Evolutionary conservation across 352 stramenopile genomes (phyloP), one percentile per base, ranked within the genome.

Genomic region (Globisporangium iwayamae): DNA sequence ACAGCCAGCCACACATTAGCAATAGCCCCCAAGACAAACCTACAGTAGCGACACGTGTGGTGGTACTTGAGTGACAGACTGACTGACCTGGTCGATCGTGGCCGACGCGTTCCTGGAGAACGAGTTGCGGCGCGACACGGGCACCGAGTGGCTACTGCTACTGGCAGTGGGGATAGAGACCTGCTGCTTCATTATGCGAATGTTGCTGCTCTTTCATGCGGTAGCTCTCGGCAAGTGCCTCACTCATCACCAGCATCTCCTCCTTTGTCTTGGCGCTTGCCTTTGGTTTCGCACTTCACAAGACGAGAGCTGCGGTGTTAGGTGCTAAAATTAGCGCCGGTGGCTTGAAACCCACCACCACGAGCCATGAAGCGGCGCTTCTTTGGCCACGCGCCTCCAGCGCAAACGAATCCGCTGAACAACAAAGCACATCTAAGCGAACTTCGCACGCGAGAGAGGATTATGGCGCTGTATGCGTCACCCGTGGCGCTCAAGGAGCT

Each of bases 51-150:
- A 18, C 7, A 14, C 4, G 36, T 14, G 36, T 41, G 9, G 32
- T 22, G 41, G 34, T 5, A 2, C 46, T 7, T 30, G 45, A 32
- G 41, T 20, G 3, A 55, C 1, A 28, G 38, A 22, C n/a, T n/a
- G 5, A 7, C 51, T n/a, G 60, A 78, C 73, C 70, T 78, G 67
- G 18, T 68, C 65, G 48, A 80, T 78, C 14, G 65, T 57, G 11
- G 62, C 63, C 1, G 67, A 63, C 14, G 47, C 43, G 3, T 71
- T 71, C n/a, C 68, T 53, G 2, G 70, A 75, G 56, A 80, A 80
- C 48, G 70, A 80, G 45, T 74, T 77, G 25, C 73, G 66, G 2
- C 73, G 68, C 20, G 60, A 55, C 8, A 74, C 46, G 2, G 53
- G 53, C 34, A 62, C 30, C n/a, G 61, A 67, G n/a, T 30, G 50